A percentile compares a stretch with the other conserved stretches of the same genome.
Evolutionary conservation across 176 grass and related monocot species (phyloP).

Genomic region (Thinopyrum elongatum): DNA sequence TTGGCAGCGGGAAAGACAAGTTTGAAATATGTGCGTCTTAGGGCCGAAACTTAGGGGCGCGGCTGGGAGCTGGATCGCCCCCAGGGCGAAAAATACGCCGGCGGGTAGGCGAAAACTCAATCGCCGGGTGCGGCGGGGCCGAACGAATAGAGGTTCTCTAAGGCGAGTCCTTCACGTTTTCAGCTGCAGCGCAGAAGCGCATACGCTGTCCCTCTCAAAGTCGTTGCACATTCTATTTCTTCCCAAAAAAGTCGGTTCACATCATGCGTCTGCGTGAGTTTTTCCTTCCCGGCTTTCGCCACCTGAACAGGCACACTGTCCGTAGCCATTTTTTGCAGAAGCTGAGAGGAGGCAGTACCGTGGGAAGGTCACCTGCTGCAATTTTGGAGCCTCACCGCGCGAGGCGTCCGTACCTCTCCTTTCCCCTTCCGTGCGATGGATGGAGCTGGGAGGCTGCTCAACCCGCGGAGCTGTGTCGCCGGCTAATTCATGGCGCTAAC

Average conservation of each 20-base stretch:
- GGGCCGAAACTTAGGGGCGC: too few species aligned
- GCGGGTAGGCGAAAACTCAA: too few species aligned
- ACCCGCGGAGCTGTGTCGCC: not conserved
- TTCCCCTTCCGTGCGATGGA: not conserved
- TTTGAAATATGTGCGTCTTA: too few species aligned
- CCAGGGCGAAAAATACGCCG: too few species aligned
- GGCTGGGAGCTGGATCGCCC: too few species aligned
- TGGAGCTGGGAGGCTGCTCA: not conserved
- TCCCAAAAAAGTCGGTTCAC: not conserved
- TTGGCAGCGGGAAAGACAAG: too few species aligned
- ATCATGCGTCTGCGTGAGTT: not conserved
- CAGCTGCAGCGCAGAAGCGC: not conserved
- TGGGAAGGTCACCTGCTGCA: not conserved
- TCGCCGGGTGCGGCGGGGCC: too few species aligned
- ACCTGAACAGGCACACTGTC: too few species aligned
- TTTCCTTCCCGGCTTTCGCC: not conserved
- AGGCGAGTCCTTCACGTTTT: not conserved
- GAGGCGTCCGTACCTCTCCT: not conserved
- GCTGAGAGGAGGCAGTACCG: not conserved
- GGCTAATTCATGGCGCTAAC: slow-evolving; percentile 5
- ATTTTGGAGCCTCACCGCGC: not conserved
- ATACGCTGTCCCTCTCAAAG: not conserved
- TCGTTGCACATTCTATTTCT: not conserved
- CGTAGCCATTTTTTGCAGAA: not conserved
- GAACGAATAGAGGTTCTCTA: too few species aligned